phyloP scores from a whole-genome alignment of 2,329 filamentous ascomycete genomes.

The Alternaria consortialis region DNA sequence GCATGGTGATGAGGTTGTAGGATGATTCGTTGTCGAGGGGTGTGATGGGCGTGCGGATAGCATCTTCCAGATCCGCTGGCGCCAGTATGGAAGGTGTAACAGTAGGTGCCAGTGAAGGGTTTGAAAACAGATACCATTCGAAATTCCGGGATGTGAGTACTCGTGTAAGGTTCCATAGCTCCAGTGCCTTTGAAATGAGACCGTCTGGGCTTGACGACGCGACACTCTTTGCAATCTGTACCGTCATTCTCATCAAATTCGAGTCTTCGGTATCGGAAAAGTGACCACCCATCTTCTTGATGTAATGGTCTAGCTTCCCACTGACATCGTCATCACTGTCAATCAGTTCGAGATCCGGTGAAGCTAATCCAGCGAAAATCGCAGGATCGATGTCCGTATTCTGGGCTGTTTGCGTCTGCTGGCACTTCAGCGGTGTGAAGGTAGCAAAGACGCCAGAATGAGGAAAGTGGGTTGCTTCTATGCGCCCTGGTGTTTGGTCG shows the following conservation, averaged over 20 bases:
- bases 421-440: constrained; percentile 55
- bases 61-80: constrained; percentile 41
- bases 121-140: constrained; percentile 60
- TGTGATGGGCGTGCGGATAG: constrained; percentile 40
- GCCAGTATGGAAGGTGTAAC: constrained; percentile 45
- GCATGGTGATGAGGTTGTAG: constrained; percentile 61
- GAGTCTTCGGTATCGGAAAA: constrained; percentile 62
- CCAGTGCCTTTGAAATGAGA: constrained; percentile 61
- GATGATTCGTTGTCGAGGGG: constrained; percentile 51
- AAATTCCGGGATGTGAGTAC: constrained; percentile 62
- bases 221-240: constrained; percentile 49
- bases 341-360: constrained; percentile 56
- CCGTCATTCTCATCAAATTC: constrained; percentile 61
- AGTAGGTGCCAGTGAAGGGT: constrained; percentile 51
- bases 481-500: constrained; percentile 59
- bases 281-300: constrained; percentile 58
- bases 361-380: constrained; percentile 40
- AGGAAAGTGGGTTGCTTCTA: constrained; percentile 64
- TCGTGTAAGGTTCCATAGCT: constrained; percentile 66
- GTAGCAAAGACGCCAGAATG: constrained; percentile 58
- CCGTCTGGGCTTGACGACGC: constrained; percentile 51
- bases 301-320: constrained; percentile 63
- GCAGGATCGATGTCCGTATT: constrained; percentile 48
- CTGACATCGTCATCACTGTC: constrained; percentile 62
- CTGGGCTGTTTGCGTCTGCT: constrained; percentile 34